phyloP scores from a whole-genome alignment of 129 eudicot species.

The Flaveria bidentis region DNA sequence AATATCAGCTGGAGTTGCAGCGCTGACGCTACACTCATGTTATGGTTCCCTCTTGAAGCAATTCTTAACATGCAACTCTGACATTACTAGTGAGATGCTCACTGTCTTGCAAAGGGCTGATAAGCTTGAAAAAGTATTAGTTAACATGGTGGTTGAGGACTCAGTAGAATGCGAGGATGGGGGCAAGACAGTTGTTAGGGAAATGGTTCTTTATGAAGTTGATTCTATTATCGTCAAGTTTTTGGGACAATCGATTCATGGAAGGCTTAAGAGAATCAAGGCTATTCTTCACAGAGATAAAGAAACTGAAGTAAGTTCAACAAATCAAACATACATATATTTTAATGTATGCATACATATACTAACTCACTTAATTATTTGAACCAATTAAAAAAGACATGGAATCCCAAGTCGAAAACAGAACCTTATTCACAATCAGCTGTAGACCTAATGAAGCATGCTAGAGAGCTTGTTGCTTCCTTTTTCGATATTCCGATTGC shows the following conservation, averaged over 20 bases:
- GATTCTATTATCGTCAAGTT: conserved; percentile 61
- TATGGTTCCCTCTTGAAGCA: conserved; percentile 71
- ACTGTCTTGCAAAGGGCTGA: conserved; percentile 75
- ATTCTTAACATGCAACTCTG: conserved; percentile 54
- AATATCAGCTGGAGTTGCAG: conserved; percentile 85
- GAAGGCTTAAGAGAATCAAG: conserved; percentile 55
- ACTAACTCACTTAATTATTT: too few relatives aligned
- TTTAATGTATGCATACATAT: too few relatives aligned
- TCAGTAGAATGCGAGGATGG: conserved; percentile 84
- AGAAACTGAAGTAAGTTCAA: conserved; percentile 74
- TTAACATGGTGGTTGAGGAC: conserved; percentile 90
- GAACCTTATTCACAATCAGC: conserved; percentile 93
- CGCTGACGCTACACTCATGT: conserved; percentile 78
- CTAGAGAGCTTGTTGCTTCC: conserved; percentile 57
- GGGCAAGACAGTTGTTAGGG: conserved; percentile 62
- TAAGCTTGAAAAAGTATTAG: conserved; percentile 74
- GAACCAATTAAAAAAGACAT: conserved; percentile 48
- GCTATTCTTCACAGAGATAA: conserved; percentile 62
- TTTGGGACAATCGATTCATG: conserved; percentile 64
- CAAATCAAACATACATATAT: too few relatives aligned
- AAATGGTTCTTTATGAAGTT: conserved; percentile 83
- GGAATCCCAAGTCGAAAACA: conserved; percentile 93
- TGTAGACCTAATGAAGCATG: conserved; percentile 61
- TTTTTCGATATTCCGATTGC: conserved; percentile 73
- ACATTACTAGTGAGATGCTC: conserved; percentile 52